Conservation (phyloP, 805 yeast genomes). For the Pichia sporocuriosa region DNA sequence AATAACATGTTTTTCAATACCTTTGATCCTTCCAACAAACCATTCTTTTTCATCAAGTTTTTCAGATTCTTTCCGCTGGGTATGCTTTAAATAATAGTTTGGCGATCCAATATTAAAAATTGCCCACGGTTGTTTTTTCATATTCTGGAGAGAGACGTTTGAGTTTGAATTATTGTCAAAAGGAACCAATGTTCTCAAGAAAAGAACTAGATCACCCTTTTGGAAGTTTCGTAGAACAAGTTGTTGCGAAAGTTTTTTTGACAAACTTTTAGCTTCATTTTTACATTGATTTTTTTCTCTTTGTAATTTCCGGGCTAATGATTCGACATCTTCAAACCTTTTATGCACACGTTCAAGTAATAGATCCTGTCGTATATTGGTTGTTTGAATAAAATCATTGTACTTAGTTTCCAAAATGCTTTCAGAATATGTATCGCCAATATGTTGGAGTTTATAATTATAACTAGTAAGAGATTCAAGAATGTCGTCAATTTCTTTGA, state of each 20-base stretch:
- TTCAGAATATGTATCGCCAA: not conserved
- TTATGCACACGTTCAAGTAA: conserved; percentile 43
- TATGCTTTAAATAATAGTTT: conserved; percentile 62
- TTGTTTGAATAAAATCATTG: conserved; percentile 24
- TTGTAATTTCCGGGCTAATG: conserved; percentile 77
- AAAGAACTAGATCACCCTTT: conserved; percentile 71
- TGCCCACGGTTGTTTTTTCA: conserved; percentile 67
- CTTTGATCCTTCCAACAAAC: conserved; percentile 66
- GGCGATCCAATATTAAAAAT: conserved; percentile 89
- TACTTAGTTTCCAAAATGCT: conserved; percentile 29
- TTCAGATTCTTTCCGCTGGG: conserved; percentile 15
- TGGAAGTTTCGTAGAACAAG: conserved; percentile 64
- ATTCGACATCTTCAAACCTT: conserved; percentile 84
- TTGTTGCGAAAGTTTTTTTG: conserved; percentile 37
- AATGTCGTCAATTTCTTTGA: conserved; percentile 1
- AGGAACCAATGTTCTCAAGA: conserved; percentile 57
- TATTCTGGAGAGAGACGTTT: conserved; percentile 4
- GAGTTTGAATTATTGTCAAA: too few species aligned
- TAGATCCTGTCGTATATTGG: conserved; percentile 22
- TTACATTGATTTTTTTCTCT: conserved; percentile 55
- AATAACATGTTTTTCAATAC: conserved; percentile 50
- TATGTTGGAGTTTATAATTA: not conserved
- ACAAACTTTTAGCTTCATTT: conserved; percentile 37
- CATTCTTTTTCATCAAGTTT: conserved; percentile 55
- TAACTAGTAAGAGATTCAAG: not conserved